A percentile compares a stretch with the other conserved stretches of the same genome.
phyloP scores from a whole-genome alignment of 192 early-diverging fungal species.

The Glomus cerebriforme region DNA sequence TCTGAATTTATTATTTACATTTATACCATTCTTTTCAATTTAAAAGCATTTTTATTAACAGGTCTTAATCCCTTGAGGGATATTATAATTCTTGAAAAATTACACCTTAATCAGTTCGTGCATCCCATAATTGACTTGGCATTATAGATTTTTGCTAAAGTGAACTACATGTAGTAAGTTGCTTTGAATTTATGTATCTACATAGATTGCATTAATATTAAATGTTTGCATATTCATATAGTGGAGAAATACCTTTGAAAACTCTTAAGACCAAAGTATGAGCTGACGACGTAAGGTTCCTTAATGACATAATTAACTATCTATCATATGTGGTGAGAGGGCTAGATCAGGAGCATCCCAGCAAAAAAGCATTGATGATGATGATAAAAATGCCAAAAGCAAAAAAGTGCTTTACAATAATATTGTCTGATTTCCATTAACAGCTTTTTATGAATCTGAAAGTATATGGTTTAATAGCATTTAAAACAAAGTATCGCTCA shows the following conservation, averaged over 20 bases:
- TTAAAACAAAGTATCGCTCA: conserved; percentile 31
- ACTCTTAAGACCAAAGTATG: conserved; percentile 2
- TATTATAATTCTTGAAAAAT: conserved; percentile 31
- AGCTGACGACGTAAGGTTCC: background rate
- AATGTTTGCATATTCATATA: conserved; percentile 31
- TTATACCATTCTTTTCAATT: conserved; percentile 25
- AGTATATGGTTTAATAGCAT: conserved; percentile 29
- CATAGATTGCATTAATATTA: conserved; percentile 28
- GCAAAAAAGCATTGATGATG: conserved; percentile 29
- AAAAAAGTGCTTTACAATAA: conserved; percentile 20
- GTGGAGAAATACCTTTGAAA: conserved; percentile 32
- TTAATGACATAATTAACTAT: conserved; percentile 31
- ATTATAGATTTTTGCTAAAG: conserved; percentile 29
- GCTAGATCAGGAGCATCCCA: conserved; percentile 28
- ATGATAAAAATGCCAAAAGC: conserved; percentile 26
- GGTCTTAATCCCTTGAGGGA: conserved; percentile 29
- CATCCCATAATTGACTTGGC: conserved; percentile 31
- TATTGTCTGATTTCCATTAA: conserved; percentile 24
- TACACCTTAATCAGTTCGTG: conserved; percentile 29
- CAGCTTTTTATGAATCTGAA: conserved; percentile 29
- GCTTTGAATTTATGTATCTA: conserved; percentile 26
- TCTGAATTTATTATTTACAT: conserved; percentile 19
- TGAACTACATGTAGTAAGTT: conserved; percentile 34
- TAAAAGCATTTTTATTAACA: conserved; percentile 29
- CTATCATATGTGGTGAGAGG: conserved; percentile 29